phyloP scores from a whole-genome alignment of 257 asterid genomes.

The Scutellaria barbata region DNA sequence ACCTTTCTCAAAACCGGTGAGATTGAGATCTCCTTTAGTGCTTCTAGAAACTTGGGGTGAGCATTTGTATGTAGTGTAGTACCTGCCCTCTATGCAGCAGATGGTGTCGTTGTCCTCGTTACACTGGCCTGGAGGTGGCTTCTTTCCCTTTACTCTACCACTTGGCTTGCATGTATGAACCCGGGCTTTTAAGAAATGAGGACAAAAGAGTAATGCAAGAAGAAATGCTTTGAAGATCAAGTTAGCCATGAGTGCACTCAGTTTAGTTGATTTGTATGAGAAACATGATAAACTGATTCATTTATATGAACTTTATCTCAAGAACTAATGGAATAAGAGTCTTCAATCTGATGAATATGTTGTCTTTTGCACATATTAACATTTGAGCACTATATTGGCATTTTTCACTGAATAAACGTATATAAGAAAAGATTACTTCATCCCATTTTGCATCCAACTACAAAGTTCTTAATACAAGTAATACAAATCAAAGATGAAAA shows the following conservation, averaged over 20 bases:
- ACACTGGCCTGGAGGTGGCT: conserved; percentile 50
- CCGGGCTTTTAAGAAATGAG: conserved; percentile 23
- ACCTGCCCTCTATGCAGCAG: conserved; percentile 42
- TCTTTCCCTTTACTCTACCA: conserved; percentile 41
- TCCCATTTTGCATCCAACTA: no score
- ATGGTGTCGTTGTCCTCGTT: conserved; percentile 45
- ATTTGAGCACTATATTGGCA: no score
- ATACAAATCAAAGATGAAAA: conserved; percentile 25
- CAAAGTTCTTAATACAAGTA: no score
- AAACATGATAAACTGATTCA: no score
- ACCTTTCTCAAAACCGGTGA: conserved; percentile 50
- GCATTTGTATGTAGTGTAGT: conserved; percentile 45
- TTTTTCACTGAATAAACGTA: no score
- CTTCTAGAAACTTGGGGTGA: conserved; percentile 39
- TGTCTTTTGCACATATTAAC: no score
- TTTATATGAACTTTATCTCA: no score
- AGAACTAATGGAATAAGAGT: no score
- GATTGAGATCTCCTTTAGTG: conserved; percentile 47
- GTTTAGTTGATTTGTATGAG: no score
- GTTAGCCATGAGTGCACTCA: no score
- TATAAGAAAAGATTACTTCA: no score
- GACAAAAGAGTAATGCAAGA: conserved; percentile 26
- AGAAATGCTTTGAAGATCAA: neutral
- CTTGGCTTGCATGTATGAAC: conserved; percentile 47
- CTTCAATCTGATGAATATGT: no score